phyloP scores from a whole-genome alignment of 2,329 filamentous ascomycete genomes.

The Aspergillus calidoustus region DNA sequence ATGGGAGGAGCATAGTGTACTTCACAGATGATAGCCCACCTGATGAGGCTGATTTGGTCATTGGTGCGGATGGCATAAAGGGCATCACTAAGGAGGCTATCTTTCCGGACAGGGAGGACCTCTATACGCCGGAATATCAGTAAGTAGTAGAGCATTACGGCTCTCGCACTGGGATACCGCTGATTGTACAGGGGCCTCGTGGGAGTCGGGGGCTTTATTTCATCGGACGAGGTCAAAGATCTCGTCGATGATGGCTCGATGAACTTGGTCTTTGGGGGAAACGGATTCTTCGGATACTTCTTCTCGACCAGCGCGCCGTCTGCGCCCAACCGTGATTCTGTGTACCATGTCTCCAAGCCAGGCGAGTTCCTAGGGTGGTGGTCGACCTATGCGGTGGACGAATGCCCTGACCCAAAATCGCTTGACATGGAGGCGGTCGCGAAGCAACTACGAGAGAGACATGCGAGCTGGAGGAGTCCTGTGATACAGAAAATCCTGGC shows the following conservation, averaged over 20 bases:
- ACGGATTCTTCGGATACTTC: slow-evolving; percentile 58
- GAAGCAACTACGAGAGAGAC: slow-evolving; percentile 45
- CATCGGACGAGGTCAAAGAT: slow-evolving; percentile 31
- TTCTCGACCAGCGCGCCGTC: slow-evolving; percentile 33
- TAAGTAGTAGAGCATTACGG: slow-evolving; percentile 24
- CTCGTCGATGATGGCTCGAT: slow-evolving; percentile 45
- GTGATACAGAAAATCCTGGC: slow-evolving; percentile 48
- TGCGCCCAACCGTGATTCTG: slow-evolving; percentile 29
- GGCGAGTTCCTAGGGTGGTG: slow-evolving; percentile 49
- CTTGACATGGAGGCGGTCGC: slow-evolving; percentile 38
- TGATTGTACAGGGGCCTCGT: slow-evolving; percentile 42
- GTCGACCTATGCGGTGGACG: slow-evolving; percentile 48
- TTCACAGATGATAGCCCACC: slow-evolving; percentile 42
- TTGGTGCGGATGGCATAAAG: slow-evolving; percentile 50
- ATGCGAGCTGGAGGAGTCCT: slow-evolving; percentile 53
- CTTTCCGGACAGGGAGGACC: slow-evolving; percentile 40
- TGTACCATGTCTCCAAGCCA: slow-evolving; percentile 33
- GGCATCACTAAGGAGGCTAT: slow-evolving; percentile 43
- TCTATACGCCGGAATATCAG: slow-evolving; percentile 48
- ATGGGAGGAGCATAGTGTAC: slow-evolving; percentile 32
- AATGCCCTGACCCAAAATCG: slow-evolving; percentile 37
- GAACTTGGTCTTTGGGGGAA: slow-evolving; percentile 52
- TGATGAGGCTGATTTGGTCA: slow-evolving; percentile 46
- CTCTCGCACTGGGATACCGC: background rate
- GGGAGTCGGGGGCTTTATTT: slow-evolving; percentile 53